A percentile compares a stretch with the other conserved stretches of the same genome.
phyloP scores from a whole-genome alignment of 208 protist species.

The Lotmaria passim region DNA sequence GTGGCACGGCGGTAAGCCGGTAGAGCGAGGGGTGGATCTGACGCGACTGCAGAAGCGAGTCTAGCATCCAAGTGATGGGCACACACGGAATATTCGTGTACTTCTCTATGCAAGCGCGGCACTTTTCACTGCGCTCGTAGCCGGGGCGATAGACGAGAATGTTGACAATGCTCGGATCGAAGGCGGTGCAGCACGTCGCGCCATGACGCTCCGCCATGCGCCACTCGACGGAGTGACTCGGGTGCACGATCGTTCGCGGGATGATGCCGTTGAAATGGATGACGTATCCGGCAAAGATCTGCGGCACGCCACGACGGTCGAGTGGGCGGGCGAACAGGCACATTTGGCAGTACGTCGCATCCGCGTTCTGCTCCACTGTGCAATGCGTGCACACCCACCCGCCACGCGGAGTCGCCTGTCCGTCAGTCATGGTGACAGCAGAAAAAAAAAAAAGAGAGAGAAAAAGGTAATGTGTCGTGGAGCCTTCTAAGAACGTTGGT shows the following conservation, averaged over 20 bases:
- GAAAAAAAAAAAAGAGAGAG: conserved; percentile 12
- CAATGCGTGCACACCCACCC: conserved; percentile 73
- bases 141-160: conserved; percentile 83
- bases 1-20: conserved; percentile 68
- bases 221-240: conserved; percentile 90
- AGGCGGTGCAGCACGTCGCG: conserved; percentile 62
- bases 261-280: conserved; percentile 93
- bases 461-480: not conserved
- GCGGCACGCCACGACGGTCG: conserved; percentile 71
- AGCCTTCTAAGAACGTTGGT: not conserved
- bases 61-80: conserved; percentile 88
- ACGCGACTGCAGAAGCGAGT: conserved; percentile 87
- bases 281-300: conserved; percentile 84
- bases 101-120: conserved; percentile 66
- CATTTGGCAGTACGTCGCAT: conserved; percentile 67
- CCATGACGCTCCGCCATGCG: conserved; percentile 91
- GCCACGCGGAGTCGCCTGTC: conserved; percentile 3
- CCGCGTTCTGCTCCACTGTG: conserved; percentile 46
- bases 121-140: conserved; percentile 93
- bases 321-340: conserved; percentile 74
- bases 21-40: conserved; percentile 84
- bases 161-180: conserved; percentile 68
- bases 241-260: conserved; percentile 79
- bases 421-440: conserved; percentile 9
- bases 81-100: conserved; percentile 62